A percentile compares a stretch with the other conserved stretches of the same genome.
Evolutionary conservation across 2,329 filamentous ascomycete genomes (phyloP).

Genomic region (Claviceps sp.): DNA sequence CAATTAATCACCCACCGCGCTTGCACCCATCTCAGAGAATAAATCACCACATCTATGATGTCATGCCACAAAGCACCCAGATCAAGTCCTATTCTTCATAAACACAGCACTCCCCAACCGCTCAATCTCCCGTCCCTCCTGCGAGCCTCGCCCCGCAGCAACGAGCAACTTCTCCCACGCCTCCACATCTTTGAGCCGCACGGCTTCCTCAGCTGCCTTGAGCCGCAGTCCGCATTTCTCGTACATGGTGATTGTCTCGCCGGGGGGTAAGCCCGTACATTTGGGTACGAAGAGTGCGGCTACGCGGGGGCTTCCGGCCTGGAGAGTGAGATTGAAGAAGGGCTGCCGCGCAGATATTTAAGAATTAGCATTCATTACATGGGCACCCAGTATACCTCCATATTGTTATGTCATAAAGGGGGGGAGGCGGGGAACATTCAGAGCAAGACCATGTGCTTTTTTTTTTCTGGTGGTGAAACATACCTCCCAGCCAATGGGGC

Average conservation of each 20-base stretch:
- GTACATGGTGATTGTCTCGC: constrained; percentile 79
- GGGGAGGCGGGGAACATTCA: not conserved
- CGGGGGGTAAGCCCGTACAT: constrained; percentile 56
- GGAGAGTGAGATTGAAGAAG: constrained; percentile 80
- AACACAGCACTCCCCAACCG: constrained; percentile 52
- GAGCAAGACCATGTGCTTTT: not conserved
- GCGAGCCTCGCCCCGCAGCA: constrained; percentile 56
- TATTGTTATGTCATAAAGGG: not conserved
- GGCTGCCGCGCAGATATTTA: constrained; percentile 35
- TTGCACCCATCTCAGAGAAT: not conserved
- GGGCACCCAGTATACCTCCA: not conserved
- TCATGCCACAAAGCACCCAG: not conserved
- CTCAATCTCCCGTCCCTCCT: constrained; percentile 67
- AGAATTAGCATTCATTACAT: not conserved
- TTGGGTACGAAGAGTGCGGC: constrained; percentile 79
- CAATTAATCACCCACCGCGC: too few relatives aligned
- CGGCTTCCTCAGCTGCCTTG: constrained; percentile 84
- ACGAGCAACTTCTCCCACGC: constrained; percentile 60
- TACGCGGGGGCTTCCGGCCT: constrained; percentile 79
- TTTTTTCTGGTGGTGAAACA: constrained; percentile 17
- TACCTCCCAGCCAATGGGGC: constrained; percentile 93
- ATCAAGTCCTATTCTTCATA: constrained; percentile 21
- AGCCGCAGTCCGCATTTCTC: constrained; percentile 85
- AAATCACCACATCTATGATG: not conserved
- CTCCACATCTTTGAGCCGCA: constrained; percentile 65